phyloP scores from a whole-genome alignment of 192 early-diverging fungal species.

The Podila clonocystis region DNA sequence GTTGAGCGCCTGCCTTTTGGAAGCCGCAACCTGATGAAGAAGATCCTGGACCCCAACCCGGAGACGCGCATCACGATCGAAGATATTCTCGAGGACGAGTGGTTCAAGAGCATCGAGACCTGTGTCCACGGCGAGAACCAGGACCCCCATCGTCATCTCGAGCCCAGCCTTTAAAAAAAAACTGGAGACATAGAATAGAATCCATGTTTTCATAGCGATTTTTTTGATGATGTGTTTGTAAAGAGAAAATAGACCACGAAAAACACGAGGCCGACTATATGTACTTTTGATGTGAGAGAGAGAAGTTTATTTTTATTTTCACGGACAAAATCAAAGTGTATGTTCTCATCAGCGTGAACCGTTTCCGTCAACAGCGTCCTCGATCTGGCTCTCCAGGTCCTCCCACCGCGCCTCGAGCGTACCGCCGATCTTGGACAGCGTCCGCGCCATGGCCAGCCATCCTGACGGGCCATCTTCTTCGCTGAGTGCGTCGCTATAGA shows the following conservation, averaged over 20 bases:
- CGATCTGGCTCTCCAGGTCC: conserved; percentile 23
- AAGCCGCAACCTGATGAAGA: conserved; percentile 76
- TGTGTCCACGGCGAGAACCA: conserved; percentile 58
- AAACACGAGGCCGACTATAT: neutral
- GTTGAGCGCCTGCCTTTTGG: conserved; percentile 78
- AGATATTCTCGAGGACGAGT: conserved; percentile 73
- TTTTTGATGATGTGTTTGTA: no score
- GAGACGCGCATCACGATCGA: conserved; percentile 74
- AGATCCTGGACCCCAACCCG: conserved; percentile 83
- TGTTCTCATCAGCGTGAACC: conserved; percentile 8
- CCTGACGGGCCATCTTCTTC: conserved; percentile 7
- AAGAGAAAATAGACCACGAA: no score
- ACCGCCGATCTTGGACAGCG: conserved; percentile 23
- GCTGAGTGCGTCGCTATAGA: neutral
- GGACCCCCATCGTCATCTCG: conserved; percentile 32
- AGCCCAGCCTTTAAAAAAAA: neutral
- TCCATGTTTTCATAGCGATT: no score
- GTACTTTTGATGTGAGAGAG: neutral
- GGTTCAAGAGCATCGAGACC: conserved; percentile 74
- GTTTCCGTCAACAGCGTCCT: conserved; percentile 35
- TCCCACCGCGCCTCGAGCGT: conserved; percentile 34
- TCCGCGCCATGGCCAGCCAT: conserved; percentile 29
- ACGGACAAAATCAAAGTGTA: neutral
- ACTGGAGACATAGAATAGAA: no score
- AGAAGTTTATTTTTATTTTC: no score